Evolutionary conservation across 352 stramenopile genomes (phyloP).

Genomic region (Phytophthora chlamydospora): DNA sequence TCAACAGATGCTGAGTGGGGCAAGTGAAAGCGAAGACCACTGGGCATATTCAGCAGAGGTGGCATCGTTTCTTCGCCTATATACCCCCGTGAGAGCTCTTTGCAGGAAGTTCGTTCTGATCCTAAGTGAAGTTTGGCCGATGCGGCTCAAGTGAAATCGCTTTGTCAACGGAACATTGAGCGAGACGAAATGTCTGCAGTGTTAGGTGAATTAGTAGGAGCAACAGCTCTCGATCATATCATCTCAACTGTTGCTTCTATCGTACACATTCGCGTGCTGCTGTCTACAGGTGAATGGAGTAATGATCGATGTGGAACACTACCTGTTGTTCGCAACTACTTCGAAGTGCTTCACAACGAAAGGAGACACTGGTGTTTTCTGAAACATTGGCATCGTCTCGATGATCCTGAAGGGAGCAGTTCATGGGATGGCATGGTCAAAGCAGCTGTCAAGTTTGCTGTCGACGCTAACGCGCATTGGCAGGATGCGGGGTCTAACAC

Average conservation of each 20-base stretch:
- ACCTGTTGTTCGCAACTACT: conserved; percentile 1
- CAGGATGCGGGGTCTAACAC: too few species aligned
- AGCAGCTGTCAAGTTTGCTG: too few species aligned
- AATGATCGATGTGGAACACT: conserved; percentile 33
- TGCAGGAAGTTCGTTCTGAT: not conserved
- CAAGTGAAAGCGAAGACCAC: conserved; percentile 18
- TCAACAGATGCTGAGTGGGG: not conserved
- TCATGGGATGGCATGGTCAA: too few species aligned
- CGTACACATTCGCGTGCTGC: conserved; percentile 35
- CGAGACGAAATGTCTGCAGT: conserved; percentile 5
- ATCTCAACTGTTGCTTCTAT: conserved; percentile 28
- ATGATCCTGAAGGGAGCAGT: too few species aligned
- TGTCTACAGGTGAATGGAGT: conserved; percentile 23
- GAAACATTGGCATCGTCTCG: too few species aligned
- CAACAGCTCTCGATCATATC: not conserved
- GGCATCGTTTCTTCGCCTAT: conserved; percentile 20
- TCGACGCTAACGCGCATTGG: too few species aligned
- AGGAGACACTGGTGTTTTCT: conserved; percentile 30
- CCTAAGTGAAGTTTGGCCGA: not conserved
- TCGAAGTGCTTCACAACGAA: conserved; percentile 3
- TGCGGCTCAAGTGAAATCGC: not conserved
- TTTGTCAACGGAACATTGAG: conserved; percentile 17
- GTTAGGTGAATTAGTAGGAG: not conserved
- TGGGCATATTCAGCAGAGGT: conserved; percentile 15
- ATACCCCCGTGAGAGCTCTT: conserved; percentile 8